Conservation (phyloP, 768 basidiomycete genomes). For the Rhodosporidiobolus sp. region DNA sequence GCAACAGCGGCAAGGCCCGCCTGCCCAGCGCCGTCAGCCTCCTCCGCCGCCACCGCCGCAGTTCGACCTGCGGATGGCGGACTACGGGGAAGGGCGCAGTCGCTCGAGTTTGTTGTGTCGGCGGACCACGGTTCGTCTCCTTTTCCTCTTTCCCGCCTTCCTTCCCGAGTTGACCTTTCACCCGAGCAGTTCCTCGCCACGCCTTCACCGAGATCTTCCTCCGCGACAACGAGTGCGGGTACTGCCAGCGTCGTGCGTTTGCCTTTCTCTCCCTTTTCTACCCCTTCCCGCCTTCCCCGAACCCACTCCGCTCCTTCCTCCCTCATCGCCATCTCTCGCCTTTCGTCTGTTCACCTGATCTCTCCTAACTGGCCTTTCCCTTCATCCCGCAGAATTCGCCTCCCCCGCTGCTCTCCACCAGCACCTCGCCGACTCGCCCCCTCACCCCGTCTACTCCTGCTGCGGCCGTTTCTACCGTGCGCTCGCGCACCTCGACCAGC, state of each 20-base stretch:
- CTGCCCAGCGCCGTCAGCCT: neutral
- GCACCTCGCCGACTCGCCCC: neutral
- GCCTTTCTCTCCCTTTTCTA: neutral
- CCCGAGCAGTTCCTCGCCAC: neutral
- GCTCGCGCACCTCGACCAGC: neutral
- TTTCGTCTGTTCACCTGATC: too few species aligned
- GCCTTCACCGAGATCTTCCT: slow-evolving; percentile 6
- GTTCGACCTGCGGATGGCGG: neutral
- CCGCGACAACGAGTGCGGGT: neutral
- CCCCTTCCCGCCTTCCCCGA: neutral
- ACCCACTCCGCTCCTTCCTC: too few species aligned
- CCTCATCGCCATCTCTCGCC: too few species aligned
- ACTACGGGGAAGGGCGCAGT: neutral
- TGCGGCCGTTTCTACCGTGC: slow-evolving; percentile 15
- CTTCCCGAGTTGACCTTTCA: neutral
- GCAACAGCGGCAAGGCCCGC: neutral
- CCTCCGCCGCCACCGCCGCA: neutral
- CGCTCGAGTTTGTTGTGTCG: neutral
- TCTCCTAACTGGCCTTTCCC: too few species aligned
- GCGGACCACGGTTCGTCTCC: neutral
- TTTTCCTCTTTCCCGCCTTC: neutral
- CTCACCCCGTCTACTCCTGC: slow-evolving; percentile 12
- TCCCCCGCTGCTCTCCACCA: neutral
- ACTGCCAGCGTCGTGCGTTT: slow-evolving; percentile 2
- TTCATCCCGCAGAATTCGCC: neutral